These are phyloP conservation scores for Pseudogymnoascus sp. DNA, from an alignment of 2,329 filamentous ascomycete species.

Conservation along the genomic window DNA sequence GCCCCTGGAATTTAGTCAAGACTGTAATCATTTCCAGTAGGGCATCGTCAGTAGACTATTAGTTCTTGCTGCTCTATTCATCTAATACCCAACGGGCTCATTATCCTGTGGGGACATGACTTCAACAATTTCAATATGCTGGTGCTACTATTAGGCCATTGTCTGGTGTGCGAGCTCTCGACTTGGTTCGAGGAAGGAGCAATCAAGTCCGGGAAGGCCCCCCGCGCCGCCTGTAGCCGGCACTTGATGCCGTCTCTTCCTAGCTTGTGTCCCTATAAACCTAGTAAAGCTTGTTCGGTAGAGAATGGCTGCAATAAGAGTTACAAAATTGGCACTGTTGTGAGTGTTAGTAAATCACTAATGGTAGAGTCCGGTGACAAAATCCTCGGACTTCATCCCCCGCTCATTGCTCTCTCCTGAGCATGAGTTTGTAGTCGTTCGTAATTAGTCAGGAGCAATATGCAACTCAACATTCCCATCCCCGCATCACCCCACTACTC, in stretches of 20 bases:
- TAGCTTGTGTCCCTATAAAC: not conserved
- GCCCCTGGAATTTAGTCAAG: not conserved
- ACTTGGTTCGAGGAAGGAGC: not conserved
- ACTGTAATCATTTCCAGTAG: not conserved
- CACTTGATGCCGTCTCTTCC: not conserved
- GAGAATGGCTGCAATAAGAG: not conserved
- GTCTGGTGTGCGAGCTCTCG: not conserved
- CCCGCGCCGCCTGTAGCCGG: not conserved
- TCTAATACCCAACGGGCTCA: not conserved
- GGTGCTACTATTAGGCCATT: not conserved
- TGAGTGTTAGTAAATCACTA: not conserved
- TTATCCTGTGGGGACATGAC: not conserved
- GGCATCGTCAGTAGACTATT: not conserved
- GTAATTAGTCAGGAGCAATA: constrained; percentile 1
- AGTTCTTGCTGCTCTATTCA: not conserved
- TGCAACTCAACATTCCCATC: not conserved
- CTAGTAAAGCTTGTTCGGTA: not conserved
- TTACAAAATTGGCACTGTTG: not conserved
- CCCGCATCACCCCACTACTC: not conserved
- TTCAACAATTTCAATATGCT: not conserved
- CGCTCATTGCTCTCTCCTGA: not conserved
- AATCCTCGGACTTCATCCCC: not conserved
- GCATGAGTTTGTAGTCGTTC: not conserved
- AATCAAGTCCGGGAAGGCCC: not conserved
- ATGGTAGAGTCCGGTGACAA: not conserved